Evolutionary conservation across 2,329 filamentous ascomycete genomes (phyloP).

Genomic region (Fusarium xylarioides): DNA sequence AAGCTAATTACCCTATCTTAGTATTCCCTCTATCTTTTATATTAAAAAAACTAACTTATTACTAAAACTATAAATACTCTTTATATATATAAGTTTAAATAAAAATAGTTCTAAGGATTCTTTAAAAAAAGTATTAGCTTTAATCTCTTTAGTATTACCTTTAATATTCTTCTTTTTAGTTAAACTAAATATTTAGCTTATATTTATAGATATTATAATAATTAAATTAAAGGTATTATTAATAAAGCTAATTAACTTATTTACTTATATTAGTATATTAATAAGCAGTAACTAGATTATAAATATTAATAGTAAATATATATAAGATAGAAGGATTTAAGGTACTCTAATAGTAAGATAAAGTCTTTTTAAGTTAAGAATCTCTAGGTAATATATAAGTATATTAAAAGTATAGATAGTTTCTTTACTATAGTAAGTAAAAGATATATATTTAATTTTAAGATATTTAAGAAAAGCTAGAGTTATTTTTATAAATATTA

Average conservation of each 20-base stretch:
- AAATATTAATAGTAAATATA: too few relatives aligned
- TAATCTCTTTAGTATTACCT: background rate
- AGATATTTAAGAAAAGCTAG: slow-evolving; percentile 5
- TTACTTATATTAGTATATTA: too few relatives aligned
- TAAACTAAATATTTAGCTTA: slow-evolving; percentile 2
- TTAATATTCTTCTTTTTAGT: background rate
- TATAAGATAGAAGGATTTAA: too few relatives aligned
- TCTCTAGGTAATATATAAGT: slow-evolving; percentile 23
- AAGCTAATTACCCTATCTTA: slow-evolving; percentile 18
- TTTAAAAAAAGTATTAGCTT: background rate
- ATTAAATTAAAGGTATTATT: too few relatives aligned
- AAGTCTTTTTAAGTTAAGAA: too few relatives aligned
- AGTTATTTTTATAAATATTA: background rate
- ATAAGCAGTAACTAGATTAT: too few relatives aligned
- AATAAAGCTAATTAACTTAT: too few relatives aligned
- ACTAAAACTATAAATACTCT: slow-evolving; percentile 11
- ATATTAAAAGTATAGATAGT: slow-evolving; percentile 24
- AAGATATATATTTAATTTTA: slow-evolving; percentile 2
- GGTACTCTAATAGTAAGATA: too few relatives aligned
- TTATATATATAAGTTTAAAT: background rate
- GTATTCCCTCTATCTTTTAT: background rate
- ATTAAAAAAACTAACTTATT: slow-evolving; percentile 18
- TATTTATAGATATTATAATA: too few relatives aligned
- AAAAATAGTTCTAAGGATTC: background rate
- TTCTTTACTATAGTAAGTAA: slow-evolving; percentile 23